Evolutionary conservation across 345 rosid genomes (phyloP).

Genomic region (Citrus inodora): DNA sequence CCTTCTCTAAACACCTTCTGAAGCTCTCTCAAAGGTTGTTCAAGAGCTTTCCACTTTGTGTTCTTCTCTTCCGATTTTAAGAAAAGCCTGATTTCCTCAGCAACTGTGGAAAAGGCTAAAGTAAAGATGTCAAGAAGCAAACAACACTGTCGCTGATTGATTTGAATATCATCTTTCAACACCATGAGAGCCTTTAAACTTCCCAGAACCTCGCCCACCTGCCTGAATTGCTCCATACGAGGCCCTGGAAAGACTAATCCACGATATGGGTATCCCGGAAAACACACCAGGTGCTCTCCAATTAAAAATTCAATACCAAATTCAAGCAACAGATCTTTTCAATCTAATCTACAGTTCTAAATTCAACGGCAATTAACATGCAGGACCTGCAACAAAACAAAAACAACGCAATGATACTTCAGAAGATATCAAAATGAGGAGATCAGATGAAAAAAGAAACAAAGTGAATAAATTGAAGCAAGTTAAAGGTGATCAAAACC

Average conservation of each 20-base stretch:
- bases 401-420: neutral
- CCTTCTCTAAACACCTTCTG: slow-evolving; percentile 79
- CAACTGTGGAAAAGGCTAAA: slow-evolving; percentile 55
- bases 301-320: neutral
- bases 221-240: slow-evolving; percentile 80
- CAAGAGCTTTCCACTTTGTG: slow-evolving; percentile 90
- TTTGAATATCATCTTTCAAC: slow-evolving; percentile 66
- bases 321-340: slow-evolving; percentile 8
- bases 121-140: slow-evolving; percentile 57
- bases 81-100: slow-evolving; percentile 68
- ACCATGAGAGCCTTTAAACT: slow-evolving; percentile 86
- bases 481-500: slow-evolving; percentile 12
- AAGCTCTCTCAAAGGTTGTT: slow-evolving; percentile 72
- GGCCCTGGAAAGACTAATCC: neutral
- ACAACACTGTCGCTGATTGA: slow-evolving; percentile 77
- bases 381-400: neutral
- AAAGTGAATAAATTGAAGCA: neutral
- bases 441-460: neutral
- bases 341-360: neutral
- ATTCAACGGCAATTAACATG: slow-evolving; percentile 4
- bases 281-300: slow-evolving; percentile 1
- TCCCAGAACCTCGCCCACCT: slow-evolving; percentile 86
- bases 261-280: neutral
- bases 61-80: slow-evolving; percentile 77
- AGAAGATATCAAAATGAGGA: neutral